Evolutionary conservation across 106 monocot species (phyloP).

Genomic region (Allium cepa): DNA sequence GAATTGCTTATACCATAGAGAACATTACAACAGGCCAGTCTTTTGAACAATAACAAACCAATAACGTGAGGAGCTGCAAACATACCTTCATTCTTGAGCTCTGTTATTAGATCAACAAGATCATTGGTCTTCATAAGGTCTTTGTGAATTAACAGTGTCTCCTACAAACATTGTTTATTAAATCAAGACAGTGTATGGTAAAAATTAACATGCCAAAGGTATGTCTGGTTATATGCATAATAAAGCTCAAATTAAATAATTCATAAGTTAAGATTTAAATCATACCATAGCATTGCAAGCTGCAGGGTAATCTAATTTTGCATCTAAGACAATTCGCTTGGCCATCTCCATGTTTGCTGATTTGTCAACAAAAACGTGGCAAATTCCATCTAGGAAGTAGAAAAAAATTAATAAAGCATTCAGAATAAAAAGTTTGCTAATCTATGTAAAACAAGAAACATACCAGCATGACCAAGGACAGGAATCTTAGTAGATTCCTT

Average conservation of each 20-base stretch:
- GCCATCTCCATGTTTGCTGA: conserved; percentile 82
- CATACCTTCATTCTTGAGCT: conserved; percentile 66
- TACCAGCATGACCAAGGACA: conserved; percentile 92
- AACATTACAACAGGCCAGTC: too few relatives aligned
- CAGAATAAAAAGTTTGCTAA: background rate
- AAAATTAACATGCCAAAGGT: background rate
- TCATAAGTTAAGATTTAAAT: background rate
- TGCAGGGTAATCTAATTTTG: conserved; percentile 93
- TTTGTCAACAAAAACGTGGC: conserved; percentile 92
- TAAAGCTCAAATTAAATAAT: too few relatives aligned
- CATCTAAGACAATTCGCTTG: conserved; percentile 73
- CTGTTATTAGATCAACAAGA: conserved; percentile 46
- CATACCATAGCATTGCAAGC: conserved; percentile 94
- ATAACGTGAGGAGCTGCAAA: background rate
- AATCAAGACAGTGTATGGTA: too few relatives aligned
- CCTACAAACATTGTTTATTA: conserved; percentile 26
- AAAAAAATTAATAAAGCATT: background rate
- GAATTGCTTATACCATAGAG: too few relatives aligned
- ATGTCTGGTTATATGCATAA: too few relatives aligned
- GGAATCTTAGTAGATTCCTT: conserved; percentile 90
- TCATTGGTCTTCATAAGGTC: conserved; percentile 37
- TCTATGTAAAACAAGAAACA: background rate
- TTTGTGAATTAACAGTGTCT: conserved; percentile 84
- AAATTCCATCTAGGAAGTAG: conserved; percentile 68
- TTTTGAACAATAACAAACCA: too few relatives aligned